phyloP scores from a whole-genome alignment of 176 grass and related monocot species.

The Oryza rufipogon region DNA sequence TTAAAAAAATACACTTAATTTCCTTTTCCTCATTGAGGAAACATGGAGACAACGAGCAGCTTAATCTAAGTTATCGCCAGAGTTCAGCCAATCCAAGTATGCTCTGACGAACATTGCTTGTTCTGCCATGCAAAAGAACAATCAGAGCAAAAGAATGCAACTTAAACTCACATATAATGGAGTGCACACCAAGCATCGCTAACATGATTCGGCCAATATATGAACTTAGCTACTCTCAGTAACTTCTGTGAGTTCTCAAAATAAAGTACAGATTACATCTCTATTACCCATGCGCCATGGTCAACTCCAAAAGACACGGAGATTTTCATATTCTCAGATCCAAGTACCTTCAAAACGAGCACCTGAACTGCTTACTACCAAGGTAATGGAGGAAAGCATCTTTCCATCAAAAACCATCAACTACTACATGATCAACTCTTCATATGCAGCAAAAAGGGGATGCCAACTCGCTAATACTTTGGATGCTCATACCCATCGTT shows the following conservation, averaged over 20 bases:
- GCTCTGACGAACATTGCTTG: neutral
- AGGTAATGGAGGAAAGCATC: slow-evolving; percentile 20
- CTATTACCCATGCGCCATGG: slow-evolving; percentile 6
- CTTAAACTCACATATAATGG: slow-evolving; percentile 7
- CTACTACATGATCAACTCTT: slow-evolving; percentile 36
- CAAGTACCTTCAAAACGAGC: neutral
- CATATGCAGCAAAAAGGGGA: slow-evolving; percentile 38
- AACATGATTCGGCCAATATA: neutral
- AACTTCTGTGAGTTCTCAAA: neutral
- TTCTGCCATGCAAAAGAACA: too few species aligned
- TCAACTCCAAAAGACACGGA: neutral
- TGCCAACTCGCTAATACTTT: slow-evolving; percentile 27
- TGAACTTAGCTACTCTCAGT: slow-evolving; percentile 9
- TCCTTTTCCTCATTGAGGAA: neutral
- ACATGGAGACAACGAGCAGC: neutral
- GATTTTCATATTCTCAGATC: neutral
- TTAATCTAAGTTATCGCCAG: neutral
- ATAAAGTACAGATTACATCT: slow-evolving; percentile 6
- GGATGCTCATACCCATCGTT: slow-evolving; percentile 12
- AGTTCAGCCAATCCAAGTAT: neutral
- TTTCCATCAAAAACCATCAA: slow-evolving; percentile 27
- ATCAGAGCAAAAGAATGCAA: slow-evolving; percentile 12
- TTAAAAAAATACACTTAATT: neutral
- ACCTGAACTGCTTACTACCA: slow-evolving; percentile 1
- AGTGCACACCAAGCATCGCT: neutral